Evolutionary conservation across 176 grass and related monocot species (phyloP).

Genomic region (Triticum turgidum): DNA sequence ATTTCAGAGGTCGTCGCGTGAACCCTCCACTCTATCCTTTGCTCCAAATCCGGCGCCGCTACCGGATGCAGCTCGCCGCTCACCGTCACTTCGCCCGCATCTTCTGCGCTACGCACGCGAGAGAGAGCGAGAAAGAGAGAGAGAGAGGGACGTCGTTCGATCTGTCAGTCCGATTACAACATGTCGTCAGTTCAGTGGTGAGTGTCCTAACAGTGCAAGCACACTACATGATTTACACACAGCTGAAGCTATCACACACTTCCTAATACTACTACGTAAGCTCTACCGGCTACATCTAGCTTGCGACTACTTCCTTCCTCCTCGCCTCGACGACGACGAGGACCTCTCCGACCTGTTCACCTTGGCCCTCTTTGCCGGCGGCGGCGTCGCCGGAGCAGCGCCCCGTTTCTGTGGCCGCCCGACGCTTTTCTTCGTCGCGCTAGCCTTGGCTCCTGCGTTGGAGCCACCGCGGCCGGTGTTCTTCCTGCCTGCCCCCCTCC

Average conservation of each 20-base stretch:
- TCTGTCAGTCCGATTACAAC: constrained; percentile 4
- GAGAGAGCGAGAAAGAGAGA: no score
- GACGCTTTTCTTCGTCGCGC: constrained; percentile 50
- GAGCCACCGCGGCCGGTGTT: constrained; percentile 46
- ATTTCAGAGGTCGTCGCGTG: no score
- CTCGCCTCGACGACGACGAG: constrained; percentile 39
- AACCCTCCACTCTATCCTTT: no score
- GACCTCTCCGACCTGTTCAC: constrained; percentile 41
- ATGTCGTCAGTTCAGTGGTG: neutral
- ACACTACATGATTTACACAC: constrained; percentile 24
- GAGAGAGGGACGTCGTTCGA: neutral
- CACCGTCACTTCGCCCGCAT: no score
- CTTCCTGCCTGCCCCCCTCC: constrained; percentile 33
- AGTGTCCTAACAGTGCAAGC: neutral
- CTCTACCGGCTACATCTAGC: neutral
- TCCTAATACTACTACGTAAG: neutral
- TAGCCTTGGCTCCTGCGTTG: constrained; percentile 23
- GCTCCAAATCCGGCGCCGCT: no score
- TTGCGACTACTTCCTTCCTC: constrained; percentile 35
- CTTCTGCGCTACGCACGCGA: no score
- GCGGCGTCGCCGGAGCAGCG: constrained; percentile 31
- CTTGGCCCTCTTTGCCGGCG: constrained; percentile 67
- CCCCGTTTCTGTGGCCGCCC: constrained; percentile 73
- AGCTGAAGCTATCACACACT: neutral
- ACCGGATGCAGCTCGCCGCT: no score